A percentile compares a stretch with the other conserved stretches of the same genome.
phyloP scores from a whole-genome alignment of 441 rosid genomes.

The Adansonia madagascariensis region DNA sequence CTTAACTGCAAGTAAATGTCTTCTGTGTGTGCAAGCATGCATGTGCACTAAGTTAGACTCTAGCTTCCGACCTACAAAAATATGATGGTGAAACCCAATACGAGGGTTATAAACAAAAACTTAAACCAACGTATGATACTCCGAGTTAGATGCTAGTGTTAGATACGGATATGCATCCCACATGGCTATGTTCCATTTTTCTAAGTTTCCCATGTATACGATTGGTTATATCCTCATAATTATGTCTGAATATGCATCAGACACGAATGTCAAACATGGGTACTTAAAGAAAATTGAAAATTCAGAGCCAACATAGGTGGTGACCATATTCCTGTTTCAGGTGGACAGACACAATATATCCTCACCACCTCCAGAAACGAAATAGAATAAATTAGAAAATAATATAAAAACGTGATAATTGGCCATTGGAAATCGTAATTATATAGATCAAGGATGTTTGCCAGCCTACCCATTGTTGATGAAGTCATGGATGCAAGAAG shows the following conservation, averaged over 20 bases:
- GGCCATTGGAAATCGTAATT: neutral
- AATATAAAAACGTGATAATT: neutral
- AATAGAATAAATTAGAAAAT: neutral
- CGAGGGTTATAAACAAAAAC: neutral
- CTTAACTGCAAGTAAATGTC: neutral
- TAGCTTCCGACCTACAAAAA: neutral
- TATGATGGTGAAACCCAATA: neutral
- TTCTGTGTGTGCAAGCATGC: neutral
- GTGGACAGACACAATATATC: neutral
- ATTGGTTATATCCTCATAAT: too few relatives aligned
- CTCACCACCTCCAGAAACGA: too few relatives aligned
- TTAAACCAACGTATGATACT: neutral
- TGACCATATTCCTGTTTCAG: neutral
- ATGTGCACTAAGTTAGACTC: neutral
- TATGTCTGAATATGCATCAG: too few relatives aligned
- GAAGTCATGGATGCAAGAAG: conserved; percentile 92
- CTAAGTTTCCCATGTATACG: too few relatives aligned
- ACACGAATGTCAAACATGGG: too few relatives aligned
- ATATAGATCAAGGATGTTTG: neutral
- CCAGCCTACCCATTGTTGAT: conserved; percentile 85
- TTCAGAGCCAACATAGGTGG: neutral
- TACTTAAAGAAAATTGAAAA: too few relatives aligned
- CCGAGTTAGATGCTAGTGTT: too few relatives aligned
- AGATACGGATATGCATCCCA: too few relatives aligned
- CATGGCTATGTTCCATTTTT: too few relatives aligned